Evolutionary conservation across 805 yeast species (phyloP).

Genomic region (Candida koratica): DNA sequence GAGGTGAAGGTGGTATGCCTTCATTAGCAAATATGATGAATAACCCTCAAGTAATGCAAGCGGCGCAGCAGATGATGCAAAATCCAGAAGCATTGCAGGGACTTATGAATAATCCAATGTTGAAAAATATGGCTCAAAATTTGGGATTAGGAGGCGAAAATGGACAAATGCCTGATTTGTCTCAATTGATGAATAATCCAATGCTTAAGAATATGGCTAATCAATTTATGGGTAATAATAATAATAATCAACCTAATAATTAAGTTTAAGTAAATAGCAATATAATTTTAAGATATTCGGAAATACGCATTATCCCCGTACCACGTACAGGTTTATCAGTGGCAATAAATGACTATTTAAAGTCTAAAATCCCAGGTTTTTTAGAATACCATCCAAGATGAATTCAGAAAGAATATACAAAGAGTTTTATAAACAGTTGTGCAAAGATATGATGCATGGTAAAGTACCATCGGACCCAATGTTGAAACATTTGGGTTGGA

Average conservation of each 20-base stretch:
- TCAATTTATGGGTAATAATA: constrained; percentile 46
- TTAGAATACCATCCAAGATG: constrained; percentile 1
- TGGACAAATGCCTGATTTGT: constrained; percentile 49
- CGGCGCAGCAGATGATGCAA: constrained; percentile 48
- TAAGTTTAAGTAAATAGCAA: too few species aligned
- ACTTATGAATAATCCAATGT: constrained; percentile 74
- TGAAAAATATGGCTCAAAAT: constrained; percentile 79
- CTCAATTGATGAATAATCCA: constrained; percentile 78
- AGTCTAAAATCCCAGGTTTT: too few species aligned
- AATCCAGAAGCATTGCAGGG: constrained; percentile 74
- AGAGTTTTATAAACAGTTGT: constrained; percentile 1
- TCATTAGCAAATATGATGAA: constrained; percentile 66
- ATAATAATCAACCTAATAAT: constrained; percentile 2
- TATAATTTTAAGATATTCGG: too few species aligned
- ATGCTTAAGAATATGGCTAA: constrained; percentile 68
- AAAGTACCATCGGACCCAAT: constrained; percentile 2
- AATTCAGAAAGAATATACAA: constrained; percentile 4
- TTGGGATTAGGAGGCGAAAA: constrained; percentile 64
- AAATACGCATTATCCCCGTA: too few species aligned
- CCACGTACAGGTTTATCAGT: too few species aligned
- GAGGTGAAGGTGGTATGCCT: constrained; percentile 58
- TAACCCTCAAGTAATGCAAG: constrained; percentile 83
- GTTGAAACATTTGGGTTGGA: not conserved
- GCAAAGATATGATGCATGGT: constrained; percentile 3
- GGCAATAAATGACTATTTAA: too few species aligned